phyloP scores from a whole-genome alignment of 257 asterid genomes.

The Capsicum chinense region DNA sequence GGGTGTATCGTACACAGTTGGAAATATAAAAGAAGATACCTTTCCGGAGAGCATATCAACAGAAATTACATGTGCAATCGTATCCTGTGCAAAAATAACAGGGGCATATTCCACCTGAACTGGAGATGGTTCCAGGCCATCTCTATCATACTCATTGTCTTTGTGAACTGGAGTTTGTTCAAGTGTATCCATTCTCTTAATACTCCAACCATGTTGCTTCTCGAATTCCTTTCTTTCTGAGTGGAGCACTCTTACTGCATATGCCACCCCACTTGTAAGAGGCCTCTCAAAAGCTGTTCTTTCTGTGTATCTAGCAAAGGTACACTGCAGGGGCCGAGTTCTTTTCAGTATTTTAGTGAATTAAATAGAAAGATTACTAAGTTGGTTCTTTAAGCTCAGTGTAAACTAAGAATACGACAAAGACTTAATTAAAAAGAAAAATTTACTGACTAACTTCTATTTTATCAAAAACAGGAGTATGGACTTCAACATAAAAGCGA shows the following conservation, averaged over 20 bases:
- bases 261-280: conserved; percentile 97
- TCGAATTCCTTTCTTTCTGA: conserved; percentile 81
- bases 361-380: conserved; percentile 23
- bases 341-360: conserved; percentile 11
- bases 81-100: conserved; percentile 96
- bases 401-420: background rate
- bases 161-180: conserved; percentile 90
- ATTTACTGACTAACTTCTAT: background rate
- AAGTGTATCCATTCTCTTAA: conserved; percentile 82
- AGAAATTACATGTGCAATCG: conserved; percentile 90
- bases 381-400: conserved; percentile 17
- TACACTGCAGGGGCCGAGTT: conserved; percentile 52
- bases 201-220: conserved; percentile 84
- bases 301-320: conserved; percentile 86
- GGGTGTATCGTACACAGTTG: background rate
- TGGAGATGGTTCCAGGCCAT: conserved; percentile 78
- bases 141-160: conserved; percentile 77
- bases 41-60: conserved; percentile 97
- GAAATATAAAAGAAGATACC: conserved; percentile 46
- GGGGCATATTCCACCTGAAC: conserved; percentile 94
- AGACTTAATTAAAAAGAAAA: background rate
- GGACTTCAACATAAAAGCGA: background rate
- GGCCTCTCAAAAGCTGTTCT: conserved; percentile 96
- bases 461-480: conserved; percentile 11
- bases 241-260: conserved; percentile 90